A percentile compares a stretch with the other conserved stretches of the same genome.
Conservation (phyloP, 768 basidiomycete genomes). For the Russula ochroleuca region DNA sequence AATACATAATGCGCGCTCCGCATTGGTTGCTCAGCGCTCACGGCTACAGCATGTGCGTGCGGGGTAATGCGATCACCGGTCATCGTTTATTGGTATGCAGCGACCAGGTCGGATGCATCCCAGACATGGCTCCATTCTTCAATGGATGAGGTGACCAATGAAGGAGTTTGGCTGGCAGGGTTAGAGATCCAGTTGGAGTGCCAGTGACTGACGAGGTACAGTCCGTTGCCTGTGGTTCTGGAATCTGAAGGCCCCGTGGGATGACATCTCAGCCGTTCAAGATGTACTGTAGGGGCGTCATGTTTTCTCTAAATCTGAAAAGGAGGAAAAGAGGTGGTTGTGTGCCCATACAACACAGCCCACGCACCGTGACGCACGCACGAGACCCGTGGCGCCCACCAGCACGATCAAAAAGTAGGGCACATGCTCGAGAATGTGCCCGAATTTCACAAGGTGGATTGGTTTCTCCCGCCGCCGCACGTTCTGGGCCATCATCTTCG, state of each 20-base stretch:
- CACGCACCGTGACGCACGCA: neutral
- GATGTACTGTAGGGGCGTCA: neutral
- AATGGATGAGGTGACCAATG: neutral
- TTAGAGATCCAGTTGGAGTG: neutral
- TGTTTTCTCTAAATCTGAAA: neutral
- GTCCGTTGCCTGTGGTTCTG: neutral
- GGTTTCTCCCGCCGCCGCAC: neutral
- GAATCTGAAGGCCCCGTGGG: neutral
- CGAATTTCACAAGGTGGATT: neutral
- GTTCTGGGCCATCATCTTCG: neutral
- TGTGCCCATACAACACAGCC: neutral
- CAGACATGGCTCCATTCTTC: neutral
- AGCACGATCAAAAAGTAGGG: neutral
- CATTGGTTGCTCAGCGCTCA: neutral
- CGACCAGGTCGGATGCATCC: neutral
- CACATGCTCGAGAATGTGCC: neutral
- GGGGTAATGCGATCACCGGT: neutral
- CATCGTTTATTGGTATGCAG: neutral
- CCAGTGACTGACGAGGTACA: neutral
- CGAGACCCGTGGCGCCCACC: neutral
- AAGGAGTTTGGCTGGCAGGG: no score
- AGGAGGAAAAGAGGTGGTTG: neutral
- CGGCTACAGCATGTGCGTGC: neutral
- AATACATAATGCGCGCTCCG: neutral
- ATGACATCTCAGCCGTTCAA: neutral